A percentile compares a stretch with the other conserved stretches of the same genome.
These are phyloP conservation scores for Aspergillus transmontanensis DNA, from an alignment of 2,329 filamentous ascomycete species.

Conservation along the genomic window DNA sequence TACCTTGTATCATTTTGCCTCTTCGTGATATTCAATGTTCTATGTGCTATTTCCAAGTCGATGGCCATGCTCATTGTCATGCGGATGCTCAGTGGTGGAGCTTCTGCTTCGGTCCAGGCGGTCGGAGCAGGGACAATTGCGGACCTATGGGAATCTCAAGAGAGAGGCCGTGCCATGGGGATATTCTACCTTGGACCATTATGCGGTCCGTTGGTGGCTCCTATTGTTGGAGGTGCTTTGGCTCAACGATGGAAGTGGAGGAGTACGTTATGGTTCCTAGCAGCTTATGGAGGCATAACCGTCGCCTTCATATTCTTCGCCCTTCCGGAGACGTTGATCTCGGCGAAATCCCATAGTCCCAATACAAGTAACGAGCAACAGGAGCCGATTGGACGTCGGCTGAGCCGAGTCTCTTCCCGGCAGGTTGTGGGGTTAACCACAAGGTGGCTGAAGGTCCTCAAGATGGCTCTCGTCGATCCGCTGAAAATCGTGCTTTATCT, in stretches of 20 bases:
- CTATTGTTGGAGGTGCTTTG: slow-evolving; percentile 76
- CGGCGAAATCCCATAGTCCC: slow-evolving; percentile 32
- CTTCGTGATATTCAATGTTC: slow-evolving; percentile 70
- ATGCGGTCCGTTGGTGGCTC: slow-evolving; percentile 72
- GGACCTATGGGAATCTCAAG: slow-evolving; percentile 73
- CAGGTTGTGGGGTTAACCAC: slow-evolving; percentile 63
- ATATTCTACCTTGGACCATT: slow-evolving; percentile 81
- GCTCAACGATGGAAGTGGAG: slow-evolving; percentile 71
- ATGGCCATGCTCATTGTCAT: slow-evolving; percentile 78
- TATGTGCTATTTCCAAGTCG: slow-evolving; percentile 68
- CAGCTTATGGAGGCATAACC: slow-evolving; percentile 63
- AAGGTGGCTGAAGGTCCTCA: slow-evolving; percentile 56
- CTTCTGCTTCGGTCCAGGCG: slow-evolving; percentile 77
- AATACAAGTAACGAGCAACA: slow-evolving; percentile 29
- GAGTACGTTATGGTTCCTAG: slow-evolving; percentile 76
- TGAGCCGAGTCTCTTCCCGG: slow-evolving; percentile 61
- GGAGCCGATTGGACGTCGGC: slow-evolving; percentile 27
- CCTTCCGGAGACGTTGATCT: slow-evolving; percentile 47
- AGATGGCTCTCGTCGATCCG: slow-evolving; percentile 70
- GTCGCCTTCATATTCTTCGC: slow-evolving; percentile 45
- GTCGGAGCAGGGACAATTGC: slow-evolving; percentile 83
- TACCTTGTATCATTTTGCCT: slow-evolving; percentile 74
- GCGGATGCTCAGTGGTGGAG: slow-evolving; percentile 72
- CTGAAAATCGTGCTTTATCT: slow-evolving; percentile 71
- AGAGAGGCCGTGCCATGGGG: slow-evolving; percentile 78